Conservation (phyloP, 179 eudicot genomes). For the Beta corolliflora region DNA sequence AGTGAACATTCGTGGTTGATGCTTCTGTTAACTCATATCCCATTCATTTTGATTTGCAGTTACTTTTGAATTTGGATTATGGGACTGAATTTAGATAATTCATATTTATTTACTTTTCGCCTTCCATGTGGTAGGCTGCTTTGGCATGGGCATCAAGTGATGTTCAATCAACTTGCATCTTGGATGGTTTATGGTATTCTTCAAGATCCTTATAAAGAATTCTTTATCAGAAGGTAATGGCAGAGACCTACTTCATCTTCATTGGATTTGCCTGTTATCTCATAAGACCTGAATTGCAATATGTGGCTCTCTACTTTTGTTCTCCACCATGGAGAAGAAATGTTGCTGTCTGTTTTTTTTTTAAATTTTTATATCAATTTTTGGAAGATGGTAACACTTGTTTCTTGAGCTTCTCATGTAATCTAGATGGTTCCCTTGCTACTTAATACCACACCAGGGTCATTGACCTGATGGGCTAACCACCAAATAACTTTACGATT, state of each 20-base stretch:
- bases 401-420: background rate
- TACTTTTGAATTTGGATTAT: background rate
- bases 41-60: background rate
- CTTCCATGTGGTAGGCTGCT: conserved; percentile 55
- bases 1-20: conserved; percentile 1
- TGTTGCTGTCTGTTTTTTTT: background rate
- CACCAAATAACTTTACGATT: no score
- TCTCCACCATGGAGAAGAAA: background rate
- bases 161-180: conserved; percentile 94
- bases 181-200: conserved; percentile 99
- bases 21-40: background rate
- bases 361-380: background rate
- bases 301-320: background rate
- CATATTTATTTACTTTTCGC: conserved; percentile 15
- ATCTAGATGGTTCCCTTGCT: no score
- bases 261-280: background rate
- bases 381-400: background rate
- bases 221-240: conserved; percentile 77
- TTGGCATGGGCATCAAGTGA: conserved; percentile 99
- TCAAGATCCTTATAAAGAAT: conserved; percentile 90
- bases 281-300: background rate
- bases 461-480: no score
- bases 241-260: background rate
- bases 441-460: no score
- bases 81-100: background rate